These are phyloP conservation scores for Madurella mycetomatis DNA, from an alignment of 2,329 filamentous ascomycete species.

Conservation along the genomic window DNA sequence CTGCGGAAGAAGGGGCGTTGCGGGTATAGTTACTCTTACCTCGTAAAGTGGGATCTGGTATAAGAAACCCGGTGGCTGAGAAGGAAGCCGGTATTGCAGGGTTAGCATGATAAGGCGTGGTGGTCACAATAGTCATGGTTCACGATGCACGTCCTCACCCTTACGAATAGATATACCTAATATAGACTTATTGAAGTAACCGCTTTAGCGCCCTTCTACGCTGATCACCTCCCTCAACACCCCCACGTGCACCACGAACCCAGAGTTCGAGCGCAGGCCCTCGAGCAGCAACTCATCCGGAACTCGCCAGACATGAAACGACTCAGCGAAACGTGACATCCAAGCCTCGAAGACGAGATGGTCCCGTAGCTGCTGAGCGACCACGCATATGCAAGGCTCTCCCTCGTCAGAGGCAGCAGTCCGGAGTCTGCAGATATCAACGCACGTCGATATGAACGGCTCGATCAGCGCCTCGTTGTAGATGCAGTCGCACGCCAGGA, in stretches of 20 bases:
- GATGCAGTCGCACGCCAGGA: constrained; percentile 89
- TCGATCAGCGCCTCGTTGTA: constrained; percentile 85
- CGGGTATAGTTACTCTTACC: constrained; percentile 44
- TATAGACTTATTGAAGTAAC: not conserved
- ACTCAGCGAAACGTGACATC: constrained; percentile 61
- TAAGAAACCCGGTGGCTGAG: constrained; percentile 15
- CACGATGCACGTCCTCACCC: not conserved
- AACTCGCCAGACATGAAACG: constrained; percentile 74
- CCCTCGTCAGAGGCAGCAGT: not conserved
- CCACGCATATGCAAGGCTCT: constrained; percentile 64
- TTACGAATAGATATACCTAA: not conserved
- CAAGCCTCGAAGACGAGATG: constrained; percentile 81
- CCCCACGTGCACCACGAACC: constrained; percentile 80
- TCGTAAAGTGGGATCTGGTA: constrained; percentile 48
- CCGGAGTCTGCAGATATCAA: constrained; percentile 64
- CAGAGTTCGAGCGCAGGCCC: constrained; percentile 58
- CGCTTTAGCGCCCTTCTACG: not conserved
- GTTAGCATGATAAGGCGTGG: not conserved
- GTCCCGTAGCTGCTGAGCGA: constrained; percentile 85
- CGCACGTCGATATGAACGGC: constrained; percentile 78
- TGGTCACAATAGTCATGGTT: too few species aligned
- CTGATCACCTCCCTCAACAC: constrained; percentile 43
- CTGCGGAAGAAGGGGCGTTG: constrained; percentile 40
- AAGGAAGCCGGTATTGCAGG: not conserved
- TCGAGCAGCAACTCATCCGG: constrained; percentile 57